Percentiles rank a stretch among this genome's conserved stretches.
Evolutionary conservation across 331 rosid species (phyloP).

Genomic region (Dryas integrifolia): DNA sequence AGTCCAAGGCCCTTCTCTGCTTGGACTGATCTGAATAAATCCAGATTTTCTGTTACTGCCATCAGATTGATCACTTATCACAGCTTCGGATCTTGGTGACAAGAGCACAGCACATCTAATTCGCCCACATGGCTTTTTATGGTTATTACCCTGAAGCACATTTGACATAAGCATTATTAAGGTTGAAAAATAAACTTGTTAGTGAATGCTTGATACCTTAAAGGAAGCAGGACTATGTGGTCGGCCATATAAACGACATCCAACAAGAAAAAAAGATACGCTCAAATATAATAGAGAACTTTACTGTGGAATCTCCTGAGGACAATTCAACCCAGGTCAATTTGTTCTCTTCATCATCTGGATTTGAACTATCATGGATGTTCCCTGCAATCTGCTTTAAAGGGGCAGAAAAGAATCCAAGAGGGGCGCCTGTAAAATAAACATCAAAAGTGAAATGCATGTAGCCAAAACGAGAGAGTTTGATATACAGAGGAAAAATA

Average conservation of each 20-base stretch:
- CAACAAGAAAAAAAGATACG: neutral
- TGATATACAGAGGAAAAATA: neutral
- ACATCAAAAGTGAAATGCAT: slow-evolving; percentile 10
- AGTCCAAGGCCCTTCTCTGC: slow-evolving; percentile 96
- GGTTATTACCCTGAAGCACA: slow-evolving; percentile 41
- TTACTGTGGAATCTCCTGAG: slow-evolving; percentile 45
- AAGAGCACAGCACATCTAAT: slow-evolving; percentile 63
- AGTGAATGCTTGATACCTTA: neutral
- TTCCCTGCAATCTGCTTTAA: slow-evolving; percentile 60
- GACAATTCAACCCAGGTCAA: slow-evolving; percentile 68
- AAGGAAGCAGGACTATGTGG: neutral
- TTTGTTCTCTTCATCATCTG: slow-evolving; percentile 34
- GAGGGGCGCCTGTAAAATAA: slow-evolving; percentile 58
- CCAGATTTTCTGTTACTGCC: slow-evolving; percentile 54
- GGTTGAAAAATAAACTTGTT: neutral
- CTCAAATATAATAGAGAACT: slow-evolving; percentile 8
- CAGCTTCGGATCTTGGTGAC: slow-evolving; percentile 51
- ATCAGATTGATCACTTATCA: slow-evolving; percentile 36
- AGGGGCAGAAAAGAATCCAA: slow-evolving; percentile 78
- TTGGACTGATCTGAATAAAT: slow-evolving; percentile 91
- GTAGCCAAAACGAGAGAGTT: slow-evolving; percentile 8
- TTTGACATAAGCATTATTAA: slow-evolving; percentile 21
- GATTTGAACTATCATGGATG: slow-evolving; percentile 43
- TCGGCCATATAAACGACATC: slow-evolving; percentile 10
- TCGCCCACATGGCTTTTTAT: slow-evolving; percentile 41